Evolutionary conservation across 2,329 filamentous ascomycete genomes (phyloP), one percentile per base, ranked within the genome.

Genomic region (Neofusicoccum sp.): DNA sequence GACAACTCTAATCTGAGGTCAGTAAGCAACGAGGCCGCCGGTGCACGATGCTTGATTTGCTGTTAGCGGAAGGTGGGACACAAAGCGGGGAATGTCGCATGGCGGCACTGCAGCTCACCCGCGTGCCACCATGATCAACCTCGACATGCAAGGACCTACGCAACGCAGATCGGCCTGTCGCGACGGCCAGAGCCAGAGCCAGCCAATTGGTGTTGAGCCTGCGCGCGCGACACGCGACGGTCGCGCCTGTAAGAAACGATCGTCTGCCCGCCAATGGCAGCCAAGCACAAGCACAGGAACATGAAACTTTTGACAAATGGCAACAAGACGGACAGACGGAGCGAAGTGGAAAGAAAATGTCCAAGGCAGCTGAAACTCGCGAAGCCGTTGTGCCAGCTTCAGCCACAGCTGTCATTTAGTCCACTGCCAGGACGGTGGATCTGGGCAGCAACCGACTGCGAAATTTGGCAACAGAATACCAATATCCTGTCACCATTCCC

Each of bases 11-110:
- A 14, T 20, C 4, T 20, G 24, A n/a, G 16, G 14, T 11, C 51
- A 56, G 26, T 56, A 38, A 33, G 36, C 51, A 56, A 41, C 26
- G 24, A n/a, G 41, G 49, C 26, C 36, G 34, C 49, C 26, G 5
- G 36, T 54, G 24, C 49, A 54, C 49, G 36, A 40, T 54, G 33
- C 49, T 56, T 36, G 51, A 56, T 20, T 26, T 33, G 34, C 43
- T 24, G 48, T 43, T 56, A 38, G 36, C 51, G 51, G 38, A 26
- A 38, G 51, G 38, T 56, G 51, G 51, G 51, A 56, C 51, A 56
- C 26, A 43, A 56, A 56, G 51, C 51, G 51, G 51, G 51, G 51
- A 56, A 56, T 38, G 51, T 56, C 51, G 51, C 51, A 56, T 56
- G 51, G 51, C 38, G 40, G 41, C 54, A 34, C 28, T 47, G 54